Percentiles rank a stretch among this genome's conserved stretches.
phyloP scores from a whole-genome alignment of 1,139 yeast genomes.

The Yamadazyma songkhlaensis region DNA sequence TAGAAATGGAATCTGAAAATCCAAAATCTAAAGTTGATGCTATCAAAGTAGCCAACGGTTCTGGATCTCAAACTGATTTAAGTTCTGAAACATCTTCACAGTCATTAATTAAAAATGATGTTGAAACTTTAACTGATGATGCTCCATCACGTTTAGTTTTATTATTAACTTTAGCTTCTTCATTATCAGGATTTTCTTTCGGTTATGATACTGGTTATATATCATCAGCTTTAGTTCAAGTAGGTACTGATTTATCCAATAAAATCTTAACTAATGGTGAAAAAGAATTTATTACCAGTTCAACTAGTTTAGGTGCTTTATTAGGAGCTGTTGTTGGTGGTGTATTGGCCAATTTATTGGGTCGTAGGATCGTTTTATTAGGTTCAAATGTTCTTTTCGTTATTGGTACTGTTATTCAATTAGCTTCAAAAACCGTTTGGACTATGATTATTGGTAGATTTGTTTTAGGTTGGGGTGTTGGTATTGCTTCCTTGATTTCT shows the following conservation, averaged over 20 bases:
- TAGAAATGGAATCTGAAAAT: not conserved
- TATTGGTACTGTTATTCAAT: slow-evolving; percentile 79
- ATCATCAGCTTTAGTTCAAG: slow-evolving; percentile 84
- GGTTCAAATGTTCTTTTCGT: slow-evolving; percentile 77
- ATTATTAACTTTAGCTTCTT: slow-evolving; percentile 70
- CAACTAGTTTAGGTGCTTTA: slow-evolving; percentile 90
- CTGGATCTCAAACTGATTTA: slow-evolving; percentile 2
- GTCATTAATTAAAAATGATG: slow-evolving; percentile 8
- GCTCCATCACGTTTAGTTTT: slow-evolving; percentile 65
- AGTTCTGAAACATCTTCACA: slow-evolving; percentile 9
- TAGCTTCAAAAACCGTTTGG: slow-evolving; percentile 80
- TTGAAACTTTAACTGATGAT: slow-evolving; percentile 1
- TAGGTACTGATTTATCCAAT: slow-evolving; percentile 67
- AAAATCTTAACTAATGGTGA: slow-evolving; percentile 63
- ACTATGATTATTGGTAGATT: slow-evolving; percentile 90
- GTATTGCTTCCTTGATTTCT: slow-evolving; percentile 86
- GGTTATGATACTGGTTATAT: slow-evolving; percentile 97
- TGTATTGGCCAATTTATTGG: slow-evolving; percentile 71
- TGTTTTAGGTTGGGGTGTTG: slow-evolving; percentile 94
- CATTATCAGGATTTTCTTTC: slow-evolving; percentile 92
- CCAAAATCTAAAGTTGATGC: not conserved
- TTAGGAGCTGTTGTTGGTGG: slow-evolving; percentile 79
- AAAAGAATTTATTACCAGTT: slow-evolving; percentile 89
- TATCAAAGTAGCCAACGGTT: not conserved
- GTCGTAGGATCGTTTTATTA: slow-evolving; percentile 78